Percentiles rank a stretch among this genome's conserved stretches.
phyloP scores from a whole-genome alignment of 257 asterid genomes.

The Solanum verrucosum region DNA sequence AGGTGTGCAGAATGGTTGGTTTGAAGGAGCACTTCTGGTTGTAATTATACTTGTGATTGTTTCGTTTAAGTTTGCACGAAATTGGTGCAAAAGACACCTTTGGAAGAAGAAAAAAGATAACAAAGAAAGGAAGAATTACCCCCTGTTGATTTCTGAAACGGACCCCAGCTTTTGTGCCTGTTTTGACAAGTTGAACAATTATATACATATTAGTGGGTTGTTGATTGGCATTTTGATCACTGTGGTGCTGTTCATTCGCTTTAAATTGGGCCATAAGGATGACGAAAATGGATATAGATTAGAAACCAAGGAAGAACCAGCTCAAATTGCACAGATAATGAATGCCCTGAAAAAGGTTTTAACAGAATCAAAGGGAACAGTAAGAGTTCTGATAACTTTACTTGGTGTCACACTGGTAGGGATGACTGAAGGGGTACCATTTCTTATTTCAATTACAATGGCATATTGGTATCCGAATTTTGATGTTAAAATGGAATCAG shows the following conservation, averaged over 20 bases:
- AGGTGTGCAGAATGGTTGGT: constrained; percentile 9
- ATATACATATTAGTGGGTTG: constrained; percentile 10
- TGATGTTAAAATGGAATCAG: constrained; percentile 10
- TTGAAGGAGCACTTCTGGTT: constrained; percentile 12
- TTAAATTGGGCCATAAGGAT: constrained; percentile 2
- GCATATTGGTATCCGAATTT: constrained; percentile 1
- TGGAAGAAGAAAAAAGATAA: background rate
- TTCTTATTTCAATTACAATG: constrained; percentile 6
- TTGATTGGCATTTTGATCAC: constrained; percentile 14
- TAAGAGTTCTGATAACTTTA: constrained; percentile 13
- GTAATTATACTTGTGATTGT: background rate
- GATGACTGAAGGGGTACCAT: constrained; percentile 24
- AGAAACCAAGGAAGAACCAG: constrained; percentile 20
- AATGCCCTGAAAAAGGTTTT: constrained; percentile 12
- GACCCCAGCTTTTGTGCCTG: constrained; percentile 9
- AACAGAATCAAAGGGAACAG: constrained; percentile 13
- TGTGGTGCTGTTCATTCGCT: constrained; percentile 18
- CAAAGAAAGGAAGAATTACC: background rate
- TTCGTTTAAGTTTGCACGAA: background rate
- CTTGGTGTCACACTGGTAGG: constrained; percentile 20
- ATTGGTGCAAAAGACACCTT: background rate
- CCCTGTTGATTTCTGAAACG: background rate
- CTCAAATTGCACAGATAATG: background rate
- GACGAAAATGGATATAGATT: constrained; percentile 12
- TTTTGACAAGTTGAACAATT: constrained; percentile 10